phyloP scores from a whole-genome alignment of 768 basidiomycete genomes.

The Boletus reticuloceps region DNA sequence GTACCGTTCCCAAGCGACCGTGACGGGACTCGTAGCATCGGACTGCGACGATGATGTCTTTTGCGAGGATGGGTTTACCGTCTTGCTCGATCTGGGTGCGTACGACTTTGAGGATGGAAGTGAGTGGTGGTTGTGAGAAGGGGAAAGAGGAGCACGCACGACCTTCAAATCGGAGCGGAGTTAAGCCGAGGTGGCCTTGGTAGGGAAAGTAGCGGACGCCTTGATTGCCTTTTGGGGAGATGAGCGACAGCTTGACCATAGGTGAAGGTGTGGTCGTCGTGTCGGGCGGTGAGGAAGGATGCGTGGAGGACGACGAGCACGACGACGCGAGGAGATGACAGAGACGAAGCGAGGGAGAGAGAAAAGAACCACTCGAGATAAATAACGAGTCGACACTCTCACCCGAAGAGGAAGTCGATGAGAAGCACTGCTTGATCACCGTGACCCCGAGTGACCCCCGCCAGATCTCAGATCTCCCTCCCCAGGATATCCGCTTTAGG shows the following conservation, averaged over 20 bases:
- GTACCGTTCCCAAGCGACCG: constrained; percentile 53
- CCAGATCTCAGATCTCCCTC: constrained; percentile 27
- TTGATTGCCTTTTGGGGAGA: constrained; percentile 69
- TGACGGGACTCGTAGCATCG: constrained; percentile 81
- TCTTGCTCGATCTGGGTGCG: constrained; percentile 71
- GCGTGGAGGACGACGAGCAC: constrained; percentile 14
- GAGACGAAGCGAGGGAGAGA: constrained; percentile 18
- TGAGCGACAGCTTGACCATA: constrained; percentile 71
- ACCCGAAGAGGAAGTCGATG: constrained; percentile 27
- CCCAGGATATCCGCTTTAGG: constrained; percentile 1
- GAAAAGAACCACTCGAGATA: constrained; percentile 34
- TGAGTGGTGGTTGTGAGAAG: constrained; percentile 2
- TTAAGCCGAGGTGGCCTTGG: constrained; percentile 77
- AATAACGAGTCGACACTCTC: constrained; percentile 26
- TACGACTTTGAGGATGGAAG: constrained; percentile 47
- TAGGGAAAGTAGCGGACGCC: constrained; percentile 71
- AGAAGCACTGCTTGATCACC: constrained; percentile 30
- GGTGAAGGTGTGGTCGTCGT: constrained; percentile 10
- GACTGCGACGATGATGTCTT: constrained; percentile 67
- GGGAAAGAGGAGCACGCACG: constrained; percentile 38
- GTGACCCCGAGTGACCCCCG: constrained; percentile 22
- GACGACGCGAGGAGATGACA: constrained; percentile 10
- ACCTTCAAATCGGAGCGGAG: constrained; percentile 76
- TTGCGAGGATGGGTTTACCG: constrained; percentile 62
- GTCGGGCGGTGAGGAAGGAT: constrained; percentile 10